Evolutionary conservation across 345 rosid species (phyloP), one percentile per base, ranked within the genome.

Genomic region (Heritiera littoralis): DNA sequence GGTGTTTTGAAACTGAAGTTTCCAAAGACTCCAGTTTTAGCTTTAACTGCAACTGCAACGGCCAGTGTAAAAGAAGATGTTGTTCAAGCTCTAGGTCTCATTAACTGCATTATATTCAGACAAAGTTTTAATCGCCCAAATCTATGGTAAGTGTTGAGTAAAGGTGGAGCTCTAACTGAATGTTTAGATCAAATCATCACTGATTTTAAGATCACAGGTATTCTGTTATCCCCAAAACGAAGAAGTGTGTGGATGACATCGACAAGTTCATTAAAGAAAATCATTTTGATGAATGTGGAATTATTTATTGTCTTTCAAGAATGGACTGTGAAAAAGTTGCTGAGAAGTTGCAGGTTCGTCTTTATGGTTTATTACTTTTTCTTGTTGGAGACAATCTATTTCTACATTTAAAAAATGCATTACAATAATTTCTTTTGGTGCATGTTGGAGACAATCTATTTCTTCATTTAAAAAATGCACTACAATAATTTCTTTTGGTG

Each of bases 31-130:
- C 99, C 99, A 9, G 98, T 94, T 66, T 83, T 96, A 84, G 99
- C 99, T 79, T 86, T 96, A 84, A 96, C 99, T 35, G 99, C 99
- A 70, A 96, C 99, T 54, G 99, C 99, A 83, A 96, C 99, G 49
- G 97, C 99, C 75, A 96, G 98, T 85, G 99, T 96, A 46, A 96
- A 94, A 85, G 99, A 96, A 86, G 99, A 96, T 76, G 99, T 96
- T 83, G 99, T 96, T 79, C 98, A 93, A 80, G 99, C 99, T 83
- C 99, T 96, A 85, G 97, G 97, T 80, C 98, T 96, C 73, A 89
- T 88, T 80, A 90, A 94, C 86, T 96, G 99, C 90, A 88, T 94
- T 83, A 86, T 96, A 78, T 96, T 96, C 83, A 93, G 97, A 71
- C 99, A 96, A 86, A 96, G 99, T 85, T 96, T 96, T 77, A 96